Percentiles rank a stretch among this genome's conserved stretches.
Conservation (phyloP, 2,329 filamentous ascomycete species). For the Neoscytalidium dimidiatum region DNA sequence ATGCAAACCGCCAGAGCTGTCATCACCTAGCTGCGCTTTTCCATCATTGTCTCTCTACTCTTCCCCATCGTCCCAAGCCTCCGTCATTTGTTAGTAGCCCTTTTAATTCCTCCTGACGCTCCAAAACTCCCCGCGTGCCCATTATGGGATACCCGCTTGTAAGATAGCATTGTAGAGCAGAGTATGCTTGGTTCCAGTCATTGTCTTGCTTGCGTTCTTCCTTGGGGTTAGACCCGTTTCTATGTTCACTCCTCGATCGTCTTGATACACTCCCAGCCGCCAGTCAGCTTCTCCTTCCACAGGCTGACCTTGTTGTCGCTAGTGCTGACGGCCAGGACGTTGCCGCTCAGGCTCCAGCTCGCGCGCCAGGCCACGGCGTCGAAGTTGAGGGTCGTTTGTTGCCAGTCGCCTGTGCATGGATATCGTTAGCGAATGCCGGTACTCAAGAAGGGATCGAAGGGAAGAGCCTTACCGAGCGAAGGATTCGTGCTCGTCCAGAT, state of each 20-base stretch:
- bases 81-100: background rate
- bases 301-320: slow-evolving; percentile 95
- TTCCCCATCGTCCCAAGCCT: background rate
- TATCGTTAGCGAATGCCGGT: slow-evolving; percentile 23
- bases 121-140: background rate
- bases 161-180: slow-evolving; percentile 1
- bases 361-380: slow-evolving; percentile 92
- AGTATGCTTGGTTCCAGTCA: background rate
- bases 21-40: background rate
- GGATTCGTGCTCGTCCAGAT: slow-evolving; percentile 76
- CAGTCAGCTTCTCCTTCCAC: slow-evolving; percentile 97
- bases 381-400: slow-evolving; percentile 81
- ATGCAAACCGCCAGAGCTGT: slow-evolving; percentile 1
- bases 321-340: slow-evolving; percentile 90
- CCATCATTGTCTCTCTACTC: background rate
- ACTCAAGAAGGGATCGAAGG: too few species aligned
- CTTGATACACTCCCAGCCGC: slow-evolving; percentile 97
- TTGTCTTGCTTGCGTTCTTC: background rate
- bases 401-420: slow-evolving; percentile 65
- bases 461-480: slow-evolving; percentile 27
- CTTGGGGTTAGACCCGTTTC: too few species aligned
- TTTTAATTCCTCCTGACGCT: background rate
- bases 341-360: slow-evolving; percentile 96
- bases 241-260: slow-evolving; percentile 77
- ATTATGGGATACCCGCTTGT: background rate